phyloP scores from a whole-genome alignment of 1,284 basidiomycete genomes.

The Cutaneotrichosporon dermatis region DNA sequence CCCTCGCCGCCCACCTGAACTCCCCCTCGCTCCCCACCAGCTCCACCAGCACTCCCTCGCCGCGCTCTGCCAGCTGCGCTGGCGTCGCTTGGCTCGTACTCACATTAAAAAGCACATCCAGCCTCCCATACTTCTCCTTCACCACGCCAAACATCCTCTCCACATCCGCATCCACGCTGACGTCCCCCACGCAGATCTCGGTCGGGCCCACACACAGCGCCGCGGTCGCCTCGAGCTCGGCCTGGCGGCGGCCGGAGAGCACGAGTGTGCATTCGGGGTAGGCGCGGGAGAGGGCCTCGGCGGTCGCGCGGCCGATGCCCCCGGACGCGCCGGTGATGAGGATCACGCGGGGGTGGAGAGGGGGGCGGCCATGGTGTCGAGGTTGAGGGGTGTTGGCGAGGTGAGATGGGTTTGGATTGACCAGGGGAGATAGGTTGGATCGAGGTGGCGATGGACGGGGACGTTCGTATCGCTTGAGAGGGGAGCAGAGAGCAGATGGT shows the following conservation, averaged over 20 bases:
- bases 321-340: slow-evolving; percentile 47
- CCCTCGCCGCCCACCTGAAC: no score
- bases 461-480: no score
- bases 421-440: no score
- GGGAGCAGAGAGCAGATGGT: no score
- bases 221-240: slow-evolving; percentile 59
- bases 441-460: no score
- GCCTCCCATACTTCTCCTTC: slow-evolving; percentile 58
- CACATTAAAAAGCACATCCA: slow-evolving; percentile 74
- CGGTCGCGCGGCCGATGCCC: slow-evolving; percentile 55
- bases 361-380: not conserved
- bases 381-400: no score
- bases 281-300: slow-evolving; percentile 55
- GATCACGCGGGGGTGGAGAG: slow-evolving; percentile 23
- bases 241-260: slow-evolving; percentile 57
- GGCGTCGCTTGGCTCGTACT: slow-evolving; percentile 23
- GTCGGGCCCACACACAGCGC: slow-evolving; percentile 41
- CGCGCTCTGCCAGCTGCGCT: no score
- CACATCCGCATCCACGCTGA: slow-evolving; percentile 46
- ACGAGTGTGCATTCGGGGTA: slow-evolving; percentile 48
- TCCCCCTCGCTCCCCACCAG: no score
- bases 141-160: slow-evolving; percentile 56
- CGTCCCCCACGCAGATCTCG: slow-evolving; percentile 56
- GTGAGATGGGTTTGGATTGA: no score
- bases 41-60: no score